Conservation (phyloP, 768 basidiomycete genomes). For the Serendipita sp. region DNA sequence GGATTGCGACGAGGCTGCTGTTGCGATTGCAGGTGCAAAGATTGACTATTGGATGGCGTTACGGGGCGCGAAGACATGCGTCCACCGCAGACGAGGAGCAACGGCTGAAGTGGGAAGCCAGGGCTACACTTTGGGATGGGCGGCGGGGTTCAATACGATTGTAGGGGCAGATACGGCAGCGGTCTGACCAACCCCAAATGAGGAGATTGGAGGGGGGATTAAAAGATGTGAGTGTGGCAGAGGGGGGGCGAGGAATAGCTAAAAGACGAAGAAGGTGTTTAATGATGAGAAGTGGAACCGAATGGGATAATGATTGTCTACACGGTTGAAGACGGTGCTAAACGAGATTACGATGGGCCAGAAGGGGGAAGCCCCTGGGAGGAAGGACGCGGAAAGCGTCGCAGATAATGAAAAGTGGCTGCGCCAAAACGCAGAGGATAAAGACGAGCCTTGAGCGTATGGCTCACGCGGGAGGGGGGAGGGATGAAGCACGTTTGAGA, state of each 20-base stretch:
- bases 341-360: not conserved
- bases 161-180: no score
- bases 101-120: no score
- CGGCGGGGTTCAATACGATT: no score
- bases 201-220: not conserved
- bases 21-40: not conserved
- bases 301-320: not conserved
- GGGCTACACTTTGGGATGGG: no score
- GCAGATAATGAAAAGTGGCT: conserved; percentile 5
- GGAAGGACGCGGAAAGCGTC: not conserved
- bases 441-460: not conserved
- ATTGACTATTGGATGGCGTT: not conserved
- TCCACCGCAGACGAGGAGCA: not conserved
- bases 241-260: not conserved
- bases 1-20: not conserved
- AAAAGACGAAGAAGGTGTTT: not conserved
- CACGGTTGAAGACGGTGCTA: not conserved
- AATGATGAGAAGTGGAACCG: not conserved
- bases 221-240: not conserved
- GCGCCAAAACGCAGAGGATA: not conserved
- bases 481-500: not conserved
- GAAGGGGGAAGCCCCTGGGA: not conserved
- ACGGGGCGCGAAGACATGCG: conserved; percentile 7
- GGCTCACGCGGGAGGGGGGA: not conserved
- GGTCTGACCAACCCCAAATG: no score